Evolutionary conservation across 1,284 basidiomycete genomes (phyloP), one percentile per base, ranked within the genome.

Genomic region (Trametes polyzona): DNA sequence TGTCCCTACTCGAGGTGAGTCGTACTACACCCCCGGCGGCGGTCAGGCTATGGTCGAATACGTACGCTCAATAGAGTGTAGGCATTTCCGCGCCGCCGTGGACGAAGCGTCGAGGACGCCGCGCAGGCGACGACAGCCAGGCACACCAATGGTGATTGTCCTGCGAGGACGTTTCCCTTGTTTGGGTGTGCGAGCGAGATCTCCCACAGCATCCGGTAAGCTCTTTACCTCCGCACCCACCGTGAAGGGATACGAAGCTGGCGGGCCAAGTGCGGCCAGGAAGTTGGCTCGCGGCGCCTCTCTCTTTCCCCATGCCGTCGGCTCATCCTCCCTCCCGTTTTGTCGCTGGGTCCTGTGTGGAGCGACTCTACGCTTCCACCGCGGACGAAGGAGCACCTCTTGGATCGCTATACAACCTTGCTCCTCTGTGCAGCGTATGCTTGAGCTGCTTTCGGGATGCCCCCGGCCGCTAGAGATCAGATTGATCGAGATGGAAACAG

Each of bases 211-310:
- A 26, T 37, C 48, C 57, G 46, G 52, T 43, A 57, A 59, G 52
- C 61, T 57, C 57, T 52, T 52, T 62, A 62, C 57, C 44, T 55
- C 61, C 61, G 47, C 61, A 49, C 51, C n/a, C 40, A 44, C 27
- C 35, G 54, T 42, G 53, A 47, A 47, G 37, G 42, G 35, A 23
- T 27, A n/a, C 32, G 50, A 52, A 44, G 41, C 33, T 35, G 12
- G 41, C 42, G 50, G 50, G 0, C 12, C 50, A 12, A 52, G 41
- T 37, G 50, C 50, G 42, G 50, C 50, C 26, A 35, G 19, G 11
- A 7, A 14, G 4, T 44, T 23, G 50, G 50, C 16, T 29, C n/a
- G 30, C 8, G n/a, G 49, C 24, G 40, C 33, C 19, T 35, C n/a
- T 30, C 35, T 8, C 26, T 6, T 23, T 6, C 23, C 24, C 29